Percentiles rank a stretch among this genome's conserved stretches.
Evolutionary conservation across 306 rosid species (phyloP).

Genomic region (Cicer arietinum): DNA sequence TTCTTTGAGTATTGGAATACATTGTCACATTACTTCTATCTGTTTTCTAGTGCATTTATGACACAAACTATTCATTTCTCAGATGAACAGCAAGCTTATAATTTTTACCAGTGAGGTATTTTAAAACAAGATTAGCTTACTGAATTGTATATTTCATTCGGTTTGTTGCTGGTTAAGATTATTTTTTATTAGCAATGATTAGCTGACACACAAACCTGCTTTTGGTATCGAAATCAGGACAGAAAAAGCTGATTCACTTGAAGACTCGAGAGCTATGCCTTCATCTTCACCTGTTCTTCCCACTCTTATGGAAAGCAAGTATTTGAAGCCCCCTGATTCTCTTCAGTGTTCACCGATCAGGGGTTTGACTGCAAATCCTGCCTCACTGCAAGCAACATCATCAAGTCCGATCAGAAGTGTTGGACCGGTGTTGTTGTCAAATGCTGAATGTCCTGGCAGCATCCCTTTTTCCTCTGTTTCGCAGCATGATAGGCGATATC

Average conservation of each 20-base stretch:
- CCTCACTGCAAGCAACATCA: constrained; percentile 53
- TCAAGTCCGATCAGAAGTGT: constrained; percentile 51
- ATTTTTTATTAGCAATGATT: constrained; percentile 38
- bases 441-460: constrained; percentile 49
- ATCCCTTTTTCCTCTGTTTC: constrained; percentile 46
- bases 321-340: constrained; percentile 57
- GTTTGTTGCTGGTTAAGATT: constrained; percentile 37
- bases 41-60: constrained; percentile 27
- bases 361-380: constrained; percentile 49
- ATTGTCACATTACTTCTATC: neutral
- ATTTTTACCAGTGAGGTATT: constrained; percentile 20
- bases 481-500: constrained; percentile 54
- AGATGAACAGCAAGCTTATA: constrained; percentile 12
- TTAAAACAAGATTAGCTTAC: neutral
- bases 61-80: constrained; percentile 34
- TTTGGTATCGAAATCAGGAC: constrained; percentile 45
- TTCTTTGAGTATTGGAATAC: neutral
- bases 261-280: constrained; percentile 51
- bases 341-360: constrained; percentile 57
- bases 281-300: constrained; percentile 63
- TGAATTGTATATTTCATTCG: constrained; percentile 13
- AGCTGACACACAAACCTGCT: constrained; percentile 35
- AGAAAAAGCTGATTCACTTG: constrained; percentile 40
- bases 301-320: constrained; percentile 48
- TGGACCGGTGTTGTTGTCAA: constrained; percentile 53